phyloP scores from a whole-genome alignment of 228 moss, liverwort and hornwort genomes.

The Sphagnum fallax region DNA sequence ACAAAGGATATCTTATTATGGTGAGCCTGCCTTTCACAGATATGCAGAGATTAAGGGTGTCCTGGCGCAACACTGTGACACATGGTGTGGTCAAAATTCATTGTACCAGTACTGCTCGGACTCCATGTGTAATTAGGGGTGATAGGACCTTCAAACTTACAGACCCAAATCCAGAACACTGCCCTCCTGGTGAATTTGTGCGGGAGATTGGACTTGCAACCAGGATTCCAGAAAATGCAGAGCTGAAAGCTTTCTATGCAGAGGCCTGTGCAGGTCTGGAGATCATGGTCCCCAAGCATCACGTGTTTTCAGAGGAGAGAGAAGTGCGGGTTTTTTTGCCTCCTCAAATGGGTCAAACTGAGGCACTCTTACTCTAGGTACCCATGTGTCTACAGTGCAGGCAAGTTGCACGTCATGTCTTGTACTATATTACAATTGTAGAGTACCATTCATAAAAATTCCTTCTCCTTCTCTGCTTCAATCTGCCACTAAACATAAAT shows the following conservation, averaged over 20 bases:
- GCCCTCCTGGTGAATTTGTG: constrained; percentile 77
- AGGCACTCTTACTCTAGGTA: constrained; percentile 50
- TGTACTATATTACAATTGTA: constrained; percentile 56
- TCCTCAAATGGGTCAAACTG: constrained; percentile 68
- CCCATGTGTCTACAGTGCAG: constrained; percentile 7
- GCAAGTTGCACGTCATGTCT: constrained; percentile 10
- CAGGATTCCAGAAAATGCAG: constrained; percentile 77
- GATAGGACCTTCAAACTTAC: constrained; percentile 76
- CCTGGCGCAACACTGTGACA: constrained; percentile 78
- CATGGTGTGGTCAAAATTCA: constrained; percentile 77
- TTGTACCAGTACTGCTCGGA: constrained; percentile 71
- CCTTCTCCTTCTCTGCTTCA: constrained; percentile 24
- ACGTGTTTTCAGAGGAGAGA: constrained; percentile 74
- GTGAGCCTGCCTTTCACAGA: constrained; percentile 77
- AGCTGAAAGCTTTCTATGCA: constrained; percentile 67
- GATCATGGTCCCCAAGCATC: constrained; percentile 83
- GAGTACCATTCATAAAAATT: constrained; percentile 46
- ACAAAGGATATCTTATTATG: constrained; percentile 75
- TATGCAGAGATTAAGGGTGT: constrained; percentile 72
- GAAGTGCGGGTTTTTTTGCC: constrained; percentile 77
- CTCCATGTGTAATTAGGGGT: constrained; percentile 54
- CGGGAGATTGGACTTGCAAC: constrained; percentile 81
- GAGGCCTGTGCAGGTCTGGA: constrained; percentile 74
- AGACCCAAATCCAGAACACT: constrained; percentile 78
- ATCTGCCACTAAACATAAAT: constrained; percentile 30